Percentiles rank a stretch among this genome's conserved stretches.
Conservation (phyloP, 768 basidiomycete species). For the Agrocybe chaxingu region DNA sequence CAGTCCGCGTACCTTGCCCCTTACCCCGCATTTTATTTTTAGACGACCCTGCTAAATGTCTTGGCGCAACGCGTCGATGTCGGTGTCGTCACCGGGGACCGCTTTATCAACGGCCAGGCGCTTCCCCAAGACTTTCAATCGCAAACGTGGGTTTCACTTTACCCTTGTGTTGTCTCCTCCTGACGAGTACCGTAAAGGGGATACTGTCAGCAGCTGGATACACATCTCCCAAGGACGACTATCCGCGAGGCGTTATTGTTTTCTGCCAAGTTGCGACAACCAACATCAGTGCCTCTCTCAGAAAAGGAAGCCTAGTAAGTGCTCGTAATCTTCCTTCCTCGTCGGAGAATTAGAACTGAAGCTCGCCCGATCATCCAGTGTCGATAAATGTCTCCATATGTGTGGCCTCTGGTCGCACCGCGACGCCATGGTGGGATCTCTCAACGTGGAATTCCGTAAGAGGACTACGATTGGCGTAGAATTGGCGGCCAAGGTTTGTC, state of each 20-base stretch:
- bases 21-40: not conserved
- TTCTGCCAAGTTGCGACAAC: slow-evolving; percentile 79
- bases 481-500: slow-evolving; percentile 75
- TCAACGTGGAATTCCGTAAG: slow-evolving; percentile 70
- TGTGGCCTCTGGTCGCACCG: slow-evolving; percentile 59
- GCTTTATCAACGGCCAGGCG: slow-evolving; percentile 49
- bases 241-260: slow-evolving; percentile 79
- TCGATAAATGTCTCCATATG: slow-evolving; percentile 49
- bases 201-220: slow-evolving; percentile 83
- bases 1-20: not conserved
- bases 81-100: slow-evolving; percentile 48
- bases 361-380: slow-evolving; percentile 20
- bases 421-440: slow-evolving; percentile 59
- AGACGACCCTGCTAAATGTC: slow-evolving; percentile 59
- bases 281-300: slow-evolving; percentile 50
- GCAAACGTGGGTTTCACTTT: slow-evolving; percentile 40
- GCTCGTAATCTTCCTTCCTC: not conserved
- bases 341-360: not conserved
- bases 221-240: slow-evolving; percentile 68
- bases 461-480: slow-evolving; percentile 86
- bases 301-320: slow-evolving; percentile 81
- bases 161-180: not conserved
- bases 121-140: slow-evolving; percentile 57
- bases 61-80: slow-evolving; percentile 44
- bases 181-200: slow-evolving; percentile 30